phyloP scores from a whole-genome alignment of 495 filamentous ascomycete genomes.

The Schizothecium vesticola region DNA sequence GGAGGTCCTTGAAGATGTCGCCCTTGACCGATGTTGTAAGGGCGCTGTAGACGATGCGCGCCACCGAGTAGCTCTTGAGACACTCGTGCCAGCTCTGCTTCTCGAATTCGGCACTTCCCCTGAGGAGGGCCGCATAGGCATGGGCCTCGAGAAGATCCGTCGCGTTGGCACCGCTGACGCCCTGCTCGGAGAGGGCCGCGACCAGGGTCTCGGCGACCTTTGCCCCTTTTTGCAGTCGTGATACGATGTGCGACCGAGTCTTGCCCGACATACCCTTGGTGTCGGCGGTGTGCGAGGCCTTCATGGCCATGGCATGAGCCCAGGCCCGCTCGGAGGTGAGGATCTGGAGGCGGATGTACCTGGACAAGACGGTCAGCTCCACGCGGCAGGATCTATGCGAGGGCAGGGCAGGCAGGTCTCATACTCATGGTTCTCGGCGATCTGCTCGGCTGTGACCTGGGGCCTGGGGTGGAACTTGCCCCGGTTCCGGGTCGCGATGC shows the following conservation, averaged over 20 bases:
- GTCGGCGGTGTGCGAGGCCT: slow-evolving; percentile 74
- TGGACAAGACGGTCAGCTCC: slow-evolving; percentile 27
- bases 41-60: slow-evolving; percentile 75
- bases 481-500: slow-evolving; percentile 72
- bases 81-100: slow-evolving; percentile 81
- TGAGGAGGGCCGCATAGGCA: slow-evolving; percentile 71
- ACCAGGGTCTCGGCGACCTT: slow-evolving; percentile 65
- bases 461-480: slow-evolving; percentile 74
- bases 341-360: slow-evolving; percentile 73
- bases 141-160: slow-evolving; percentile 78
- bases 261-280: slow-evolving; percentile 70
- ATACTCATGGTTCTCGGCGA: slow-evolving; percentile 73
- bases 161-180: slow-evolving; percentile 55
- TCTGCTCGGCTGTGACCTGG: slow-evolving; percentile 68
- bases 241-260: slow-evolving; percentile 79
- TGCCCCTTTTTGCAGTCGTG: slow-evolving; percentile 74
- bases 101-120: slow-evolving; percentile 73
- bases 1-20: slow-evolving; percentile 78
- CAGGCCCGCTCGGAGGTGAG: slow-evolving; percentile 87
- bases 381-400: slow-evolving; percentile 1
- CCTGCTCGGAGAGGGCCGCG: slow-evolving; percentile 54
- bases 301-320: slow-evolving; percentile 95
- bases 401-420: slow-evolving; percentile 14
- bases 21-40: slow-evolving; percentile 53
- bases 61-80: slow-evolving; percentile 65